phyloP scores from a whole-genome alignment of 1,284 basidiomycete genomes.

The Sanghuangporus baumii region DNA sequence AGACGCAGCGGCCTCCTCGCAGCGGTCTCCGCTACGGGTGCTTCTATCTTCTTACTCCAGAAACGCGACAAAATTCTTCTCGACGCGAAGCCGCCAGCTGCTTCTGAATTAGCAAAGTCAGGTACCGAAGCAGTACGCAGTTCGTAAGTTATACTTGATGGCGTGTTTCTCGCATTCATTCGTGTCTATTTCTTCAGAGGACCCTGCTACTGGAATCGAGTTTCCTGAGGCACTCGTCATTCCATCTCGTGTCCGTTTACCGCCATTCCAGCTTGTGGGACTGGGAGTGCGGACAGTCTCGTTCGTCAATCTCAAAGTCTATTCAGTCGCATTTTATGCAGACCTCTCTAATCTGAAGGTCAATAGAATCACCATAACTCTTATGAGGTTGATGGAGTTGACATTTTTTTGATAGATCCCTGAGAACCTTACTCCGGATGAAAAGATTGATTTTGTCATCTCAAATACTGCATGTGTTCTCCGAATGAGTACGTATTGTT shows the following conservation, averaged over 20 bases:
- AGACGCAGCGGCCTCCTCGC: background rate
- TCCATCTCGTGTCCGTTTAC: constrained; percentile 53
- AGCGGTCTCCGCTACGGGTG: background rate
- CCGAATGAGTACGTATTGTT: constrained; percentile 51
- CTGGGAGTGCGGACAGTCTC: constrained; percentile 82
- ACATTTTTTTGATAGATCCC: constrained; percentile 33
- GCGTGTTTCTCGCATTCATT: background rate
- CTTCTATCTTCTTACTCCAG: background rate
- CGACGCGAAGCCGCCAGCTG: background rate
- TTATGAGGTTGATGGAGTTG: constrained; percentile 18
- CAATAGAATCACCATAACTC: constrained; percentile 18
- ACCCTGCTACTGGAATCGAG: constrained; percentile 63
- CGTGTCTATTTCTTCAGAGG: constrained; percentile 37
- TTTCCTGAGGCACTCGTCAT: constrained; percentile 63
- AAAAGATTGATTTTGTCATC: constrained; percentile 66
- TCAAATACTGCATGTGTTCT: constrained; percentile 67
- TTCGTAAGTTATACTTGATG: constrained; percentile 10
- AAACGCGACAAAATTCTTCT: constrained; percentile 1
- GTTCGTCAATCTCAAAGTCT: constrained; percentile 78
- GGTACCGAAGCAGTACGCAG: constrained; percentile 2
- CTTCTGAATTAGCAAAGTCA: background rate
- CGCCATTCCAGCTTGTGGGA: constrained; percentile 67
- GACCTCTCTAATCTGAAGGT: constrained; percentile 63
- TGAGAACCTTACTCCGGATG: constrained; percentile 47
- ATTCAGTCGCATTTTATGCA: constrained; percentile 83